Percentiles rank a stretch among this genome's conserved stretches.
Evolutionary conservation across 176 grass and related monocot genomes (phyloP).

Genomic region (Typha latifolia): DNA sequence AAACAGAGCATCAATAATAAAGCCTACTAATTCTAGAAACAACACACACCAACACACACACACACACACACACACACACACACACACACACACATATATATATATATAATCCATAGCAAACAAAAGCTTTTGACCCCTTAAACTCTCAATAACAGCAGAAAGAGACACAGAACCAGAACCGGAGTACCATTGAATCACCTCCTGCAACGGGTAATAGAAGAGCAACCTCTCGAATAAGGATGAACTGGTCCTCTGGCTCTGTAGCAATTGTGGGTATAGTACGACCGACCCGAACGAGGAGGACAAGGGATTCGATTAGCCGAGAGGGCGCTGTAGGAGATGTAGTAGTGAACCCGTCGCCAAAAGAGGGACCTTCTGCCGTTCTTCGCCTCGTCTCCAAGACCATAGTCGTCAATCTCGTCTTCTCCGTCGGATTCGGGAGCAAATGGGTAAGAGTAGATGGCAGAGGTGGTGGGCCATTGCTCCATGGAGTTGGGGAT

Average conservation of each 20-base stretch:
- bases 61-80: no score
- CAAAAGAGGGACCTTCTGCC: constrained; percentile 16
- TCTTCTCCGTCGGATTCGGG: neutral
- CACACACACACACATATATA: no score
- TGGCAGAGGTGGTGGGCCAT: no score
- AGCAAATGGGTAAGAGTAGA: neutral
- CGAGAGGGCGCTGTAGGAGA: constrained; percentile 27
- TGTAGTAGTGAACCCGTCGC: constrained; percentile 15
- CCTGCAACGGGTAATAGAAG: constrained; percentile 14
- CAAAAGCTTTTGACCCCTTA: no score
- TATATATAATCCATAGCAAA: no score
- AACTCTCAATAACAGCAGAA: no score
- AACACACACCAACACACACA: no score
- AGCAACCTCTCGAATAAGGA: constrained; percentile 17
- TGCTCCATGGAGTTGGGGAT: neutral
- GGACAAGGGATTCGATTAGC: constrained; percentile 25
- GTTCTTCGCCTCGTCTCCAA: neutral
- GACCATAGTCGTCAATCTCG: neutral
- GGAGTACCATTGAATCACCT: constrained; percentile 7
- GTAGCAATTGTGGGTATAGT: constrained; percentile 32
- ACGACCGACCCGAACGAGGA: constrained; percentile 24
- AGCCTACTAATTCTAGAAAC: no score
- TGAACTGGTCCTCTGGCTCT: constrained; percentile 18
- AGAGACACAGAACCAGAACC: no score
- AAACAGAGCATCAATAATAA: no score